phyloP scores from a whole-genome alignment of 2,329 filamentous ascomycete genomes.

The Alternaria ventricosa region DNA sequence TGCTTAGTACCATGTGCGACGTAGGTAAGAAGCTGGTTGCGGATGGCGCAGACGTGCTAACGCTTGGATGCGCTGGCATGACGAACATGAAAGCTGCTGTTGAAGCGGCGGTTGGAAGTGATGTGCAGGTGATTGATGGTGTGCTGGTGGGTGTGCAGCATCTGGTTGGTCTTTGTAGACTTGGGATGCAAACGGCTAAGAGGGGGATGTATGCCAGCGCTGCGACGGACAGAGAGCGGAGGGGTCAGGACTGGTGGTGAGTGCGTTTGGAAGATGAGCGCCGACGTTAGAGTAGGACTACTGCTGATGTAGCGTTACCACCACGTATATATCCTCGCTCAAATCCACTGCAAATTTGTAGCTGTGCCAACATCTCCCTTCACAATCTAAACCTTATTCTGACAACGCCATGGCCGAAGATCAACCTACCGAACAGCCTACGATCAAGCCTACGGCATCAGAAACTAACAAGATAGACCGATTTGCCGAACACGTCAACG shows the following conservation, averaged over 20 bases:
- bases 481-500: not conserved
- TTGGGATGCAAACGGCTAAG: conserved; percentile 56
- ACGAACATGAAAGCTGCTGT: conserved; percentile 55
- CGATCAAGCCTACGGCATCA: not conserved
- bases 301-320: not conserved
- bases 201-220: conserved; percentile 53
- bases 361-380: not conserved
- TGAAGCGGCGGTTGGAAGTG: conserved; percentile 54
- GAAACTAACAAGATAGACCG: not conserved
- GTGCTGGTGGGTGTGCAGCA: conserved; percentile 58
- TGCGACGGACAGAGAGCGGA: not conserved
- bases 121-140: conserved; percentile 60
- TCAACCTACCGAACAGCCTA: not conserved
- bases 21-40: conserved; percentile 51
- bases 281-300: not conserved
- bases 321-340: not conserved
- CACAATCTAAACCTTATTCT: too few relatives aligned
- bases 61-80: conserved; percentile 60
- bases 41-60: conserved; percentile 52
- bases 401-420: not conserved
- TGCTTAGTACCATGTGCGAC: conserved; percentile 48
- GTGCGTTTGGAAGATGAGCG: not conserved
- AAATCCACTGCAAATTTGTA: not conserved
- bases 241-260: not conserved
- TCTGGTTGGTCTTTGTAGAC: conserved; percentile 54